Conservation (phyloP, 768 basidiomycete species). For the Lentinus brumalis region DNA sequence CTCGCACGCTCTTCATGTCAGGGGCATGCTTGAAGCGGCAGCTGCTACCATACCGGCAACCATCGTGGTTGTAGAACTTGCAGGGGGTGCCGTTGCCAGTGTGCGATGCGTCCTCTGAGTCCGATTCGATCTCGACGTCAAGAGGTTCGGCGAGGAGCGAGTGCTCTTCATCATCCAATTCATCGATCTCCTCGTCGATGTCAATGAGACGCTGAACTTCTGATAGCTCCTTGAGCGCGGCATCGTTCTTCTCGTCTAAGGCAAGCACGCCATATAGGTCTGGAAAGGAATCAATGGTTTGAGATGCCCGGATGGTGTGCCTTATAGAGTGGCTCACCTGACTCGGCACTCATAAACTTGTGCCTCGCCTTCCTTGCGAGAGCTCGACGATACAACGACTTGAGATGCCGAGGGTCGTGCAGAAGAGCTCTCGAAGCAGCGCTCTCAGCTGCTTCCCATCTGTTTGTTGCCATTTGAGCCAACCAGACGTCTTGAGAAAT, state of each 20-base stretch:
- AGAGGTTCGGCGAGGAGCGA: slow-evolving; percentile 32
- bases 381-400: slow-evolving; percentile 39
- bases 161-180: background rate
- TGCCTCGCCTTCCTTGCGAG: slow-evolving; percentile 35
- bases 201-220: background rate
- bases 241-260: slow-evolving; percentile 30
- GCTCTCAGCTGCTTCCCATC: slow-evolving; percentile 32
- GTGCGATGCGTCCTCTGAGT: slow-evolving; percentile 57
- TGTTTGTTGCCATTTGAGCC: slow-evolving; percentile 23
- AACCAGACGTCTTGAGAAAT: background rate
- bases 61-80: slow-evolving; percentile 57
- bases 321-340: slow-evolving; percentile 24
- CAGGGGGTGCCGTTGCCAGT: slow-evolving; percentile 54
- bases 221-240: slow-evolving; percentile 23
- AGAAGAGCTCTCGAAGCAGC: slow-evolving; percentile 32
- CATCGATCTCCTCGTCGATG: background rate
- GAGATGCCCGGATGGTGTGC: background rate
- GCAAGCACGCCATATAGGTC: slow-evolving; percentile 32
- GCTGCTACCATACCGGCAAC: slow-evolving; percentile 42
- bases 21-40: slow-evolving; percentile 57
- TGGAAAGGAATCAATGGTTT: slow-evolving; percentile 9
- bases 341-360: slow-evolving; percentile 21
- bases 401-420: slow-evolving; percentile 33
- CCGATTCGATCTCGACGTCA: slow-evolving; percentile 47
- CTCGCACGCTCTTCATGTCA: slow-evolving; percentile 54